These are phyloP conservation scores for Rutstroemia sydowiana DNA, from an alignment of 2,329 filamentous ascomycete genomes.

Conservation along the genomic window DNA sequence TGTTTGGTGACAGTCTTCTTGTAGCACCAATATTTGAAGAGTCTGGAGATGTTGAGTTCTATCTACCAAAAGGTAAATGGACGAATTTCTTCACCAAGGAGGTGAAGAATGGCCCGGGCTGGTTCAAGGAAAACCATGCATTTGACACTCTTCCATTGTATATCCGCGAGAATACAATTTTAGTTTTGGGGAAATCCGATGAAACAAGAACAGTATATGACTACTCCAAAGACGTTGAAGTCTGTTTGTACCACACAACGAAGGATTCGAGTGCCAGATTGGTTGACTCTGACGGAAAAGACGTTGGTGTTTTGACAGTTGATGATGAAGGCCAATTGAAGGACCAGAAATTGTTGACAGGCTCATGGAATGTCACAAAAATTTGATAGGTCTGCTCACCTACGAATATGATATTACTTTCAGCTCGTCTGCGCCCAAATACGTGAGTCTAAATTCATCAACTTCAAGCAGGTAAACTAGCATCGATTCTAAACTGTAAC, in stretches of 20 bases:
- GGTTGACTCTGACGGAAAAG: constrained; percentile 37
- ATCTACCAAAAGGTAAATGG: constrained; percentile 45
- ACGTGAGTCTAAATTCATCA: too few relatives aligned
- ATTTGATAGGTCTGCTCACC: not conserved
- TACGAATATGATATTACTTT: not conserved
- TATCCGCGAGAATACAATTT: constrained; percentile 32
- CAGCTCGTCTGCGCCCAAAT: not conserved
- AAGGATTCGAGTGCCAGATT: constrained; percentile 37
- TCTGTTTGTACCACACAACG: constrained; percentile 38
- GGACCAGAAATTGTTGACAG: constrained; percentile 35
- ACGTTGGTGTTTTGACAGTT: constrained; percentile 35
- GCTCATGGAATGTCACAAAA: constrained; percentile 23
- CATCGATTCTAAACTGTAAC: too few relatives aligned
- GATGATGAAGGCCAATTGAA: constrained; percentile 34
- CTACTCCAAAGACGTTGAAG: constrained; percentile 32
- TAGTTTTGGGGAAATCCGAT: constrained; percentile 26
- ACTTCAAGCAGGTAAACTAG: too few relatives aligned
- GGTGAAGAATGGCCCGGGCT: constrained; percentile 35
- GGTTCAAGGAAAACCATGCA: constrained; percentile 39
- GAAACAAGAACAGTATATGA: constrained; percentile 28
- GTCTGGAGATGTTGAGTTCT: constrained; percentile 47
- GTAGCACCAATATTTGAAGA: constrained; percentile 53
- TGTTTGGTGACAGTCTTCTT: constrained; percentile 50
- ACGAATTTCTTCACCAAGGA: constrained; percentile 41
- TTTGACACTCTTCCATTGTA: constrained; percentile 42